Conservation (phyloP, 176 grass and related monocot genomes). For the Triticum timopheevii region DNA sequence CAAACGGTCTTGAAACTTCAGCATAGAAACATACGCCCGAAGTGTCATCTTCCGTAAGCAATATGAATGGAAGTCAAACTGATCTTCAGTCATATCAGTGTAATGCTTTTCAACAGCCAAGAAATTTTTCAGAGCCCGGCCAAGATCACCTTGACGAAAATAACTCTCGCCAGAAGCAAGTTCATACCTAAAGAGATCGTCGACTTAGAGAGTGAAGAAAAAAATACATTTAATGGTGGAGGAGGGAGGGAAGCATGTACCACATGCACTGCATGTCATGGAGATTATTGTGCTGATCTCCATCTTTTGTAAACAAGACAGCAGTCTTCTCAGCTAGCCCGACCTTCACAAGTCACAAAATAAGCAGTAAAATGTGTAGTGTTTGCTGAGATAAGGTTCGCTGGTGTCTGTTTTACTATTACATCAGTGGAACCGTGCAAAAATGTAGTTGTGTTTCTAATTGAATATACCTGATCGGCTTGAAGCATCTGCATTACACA, state of each 20-base stretch:
- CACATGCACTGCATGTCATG: conserved; percentile 99
- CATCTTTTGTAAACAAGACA: conserved; percentile 98
- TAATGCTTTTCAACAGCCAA: conserved; percentile 97
- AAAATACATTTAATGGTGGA: not conserved
- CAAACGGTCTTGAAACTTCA: conserved; percentile 93
- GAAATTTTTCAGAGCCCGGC: conserved; percentile 91
- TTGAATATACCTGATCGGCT: conserved; percentile 80
- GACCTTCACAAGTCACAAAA: conserved; percentile 59
- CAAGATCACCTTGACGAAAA: conserved; percentile 92
- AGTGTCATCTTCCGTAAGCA: conserved; percentile 99
- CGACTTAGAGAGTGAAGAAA: conserved; percentile 9
- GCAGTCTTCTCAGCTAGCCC: conserved; percentile 90
- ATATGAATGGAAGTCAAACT: conserved; percentile 99
- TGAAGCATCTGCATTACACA: conserved; percentile 99
- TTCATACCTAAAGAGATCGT: conserved; percentile 69
- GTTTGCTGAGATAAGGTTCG: not conserved
- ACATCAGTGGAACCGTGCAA: not conserved
- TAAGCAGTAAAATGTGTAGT: not conserved
- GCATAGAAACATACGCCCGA: conserved; percentile 90
- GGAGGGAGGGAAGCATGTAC: conserved; percentile 26
- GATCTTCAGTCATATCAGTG: conserved; percentile 94
- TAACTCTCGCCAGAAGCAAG: conserved; percentile 98
- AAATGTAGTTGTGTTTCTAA: not conserved
- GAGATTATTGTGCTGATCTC: conserved; percentile 99
- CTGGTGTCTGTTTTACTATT: not conserved